Conservation (phyloP, 106 monocot species). For the Iris macrosiphon region DNA sequence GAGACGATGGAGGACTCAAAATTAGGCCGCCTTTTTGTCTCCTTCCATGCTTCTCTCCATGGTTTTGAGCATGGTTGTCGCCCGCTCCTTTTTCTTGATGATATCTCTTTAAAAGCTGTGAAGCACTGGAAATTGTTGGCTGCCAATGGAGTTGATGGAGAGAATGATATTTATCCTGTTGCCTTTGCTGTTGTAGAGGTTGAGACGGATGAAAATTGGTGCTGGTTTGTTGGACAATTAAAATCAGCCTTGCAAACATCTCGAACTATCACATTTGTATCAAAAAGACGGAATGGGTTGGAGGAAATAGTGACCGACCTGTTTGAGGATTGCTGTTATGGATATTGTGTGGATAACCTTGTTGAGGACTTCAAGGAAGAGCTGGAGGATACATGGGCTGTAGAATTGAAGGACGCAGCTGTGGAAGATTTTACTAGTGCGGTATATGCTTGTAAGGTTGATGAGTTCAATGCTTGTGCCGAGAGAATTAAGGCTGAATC, state of each 20-base stretch:
- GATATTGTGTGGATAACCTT: slow-evolving; percentile 49
- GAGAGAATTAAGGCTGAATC: slow-evolving; percentile 68
- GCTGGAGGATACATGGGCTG: slow-evolving; percentile 57
- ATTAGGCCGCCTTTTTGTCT: slow-evolving; percentile 55
- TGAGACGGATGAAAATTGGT: slow-evolving; percentile 71
- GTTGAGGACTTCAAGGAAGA: slow-evolving; percentile 69
- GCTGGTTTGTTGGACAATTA: slow-evolving; percentile 78
- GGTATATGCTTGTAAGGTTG: slow-evolving; percentile 64
- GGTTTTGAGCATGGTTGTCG: slow-evolving; percentile 90
- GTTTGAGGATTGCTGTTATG: slow-evolving; percentile 62
- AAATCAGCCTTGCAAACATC: slow-evolving; percentile 54
- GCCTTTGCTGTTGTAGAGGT: slow-evolving; percentile 61
- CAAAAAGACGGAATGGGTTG: slow-evolving; percentile 57
- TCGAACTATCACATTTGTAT: slow-evolving; percentile 56
- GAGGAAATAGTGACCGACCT: slow-evolving; percentile 38
- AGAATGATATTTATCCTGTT: slow-evolving; percentile 79
- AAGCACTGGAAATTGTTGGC: slow-evolving; percentile 63
- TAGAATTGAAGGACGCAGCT: slow-evolving; percentile 45
- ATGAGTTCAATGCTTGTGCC: slow-evolving; percentile 69
- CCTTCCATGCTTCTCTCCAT: slow-evolving; percentile 70
- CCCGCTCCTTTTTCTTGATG: slow-evolving; percentile 74
- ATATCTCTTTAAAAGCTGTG: slow-evolving; percentile 49
- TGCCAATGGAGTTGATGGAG: slow-evolving; percentile 75
- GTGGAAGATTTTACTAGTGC: slow-evolving; percentile 40
- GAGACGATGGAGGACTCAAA: slow-evolving; percentile 45